Conservation (phyloP, 23 red algal species). For the Agarophyton chilense region DNA sequence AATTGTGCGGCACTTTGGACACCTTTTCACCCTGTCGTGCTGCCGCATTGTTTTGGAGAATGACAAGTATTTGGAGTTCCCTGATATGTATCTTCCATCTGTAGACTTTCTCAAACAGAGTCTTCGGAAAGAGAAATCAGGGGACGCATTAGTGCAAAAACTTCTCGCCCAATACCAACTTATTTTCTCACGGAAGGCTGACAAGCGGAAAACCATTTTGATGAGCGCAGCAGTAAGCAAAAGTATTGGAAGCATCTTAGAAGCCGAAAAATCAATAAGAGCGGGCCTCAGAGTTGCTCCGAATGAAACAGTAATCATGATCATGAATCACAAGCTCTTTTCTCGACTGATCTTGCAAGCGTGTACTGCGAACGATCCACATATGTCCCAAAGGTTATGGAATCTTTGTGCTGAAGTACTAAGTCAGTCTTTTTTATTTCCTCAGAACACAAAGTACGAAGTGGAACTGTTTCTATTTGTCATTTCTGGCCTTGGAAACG, state of each 20-base stretch:
- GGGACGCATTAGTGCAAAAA: constrained; percentile 21
- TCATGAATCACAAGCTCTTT: constrained; percentile 3
- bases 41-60: constrained; percentile 20
- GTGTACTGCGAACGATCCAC: background rate
- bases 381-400: background rate
- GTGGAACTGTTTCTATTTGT: constrained; percentile 34
- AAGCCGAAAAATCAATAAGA: constrained; percentile 26
- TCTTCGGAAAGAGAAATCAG: background rate
- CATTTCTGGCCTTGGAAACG: constrained; percentile 18
- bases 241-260: background rate
- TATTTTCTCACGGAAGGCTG: background rate
- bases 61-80: background rate
- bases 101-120: background rate
- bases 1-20: constrained; percentile 17
- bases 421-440: constrained; percentile 27
- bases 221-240: constrained; percentile 1
- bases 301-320: constrained; percentile 5
- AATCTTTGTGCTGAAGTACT: constrained; percentile 1
- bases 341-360: constrained; percentile 29
- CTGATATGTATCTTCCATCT: constrained; percentile 29
- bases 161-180: constrained; percentile 30
- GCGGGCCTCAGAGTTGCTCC: background rate
- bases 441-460: constrained; percentile 12
- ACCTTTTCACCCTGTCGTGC: constrained; percentile 6
- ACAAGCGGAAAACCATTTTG: background rate